Evolutionary conservation across 305 asterid genomes (phyloP), one percentile per base, ranked within the genome.

Genomic region (Solanum hybrid): DNA sequence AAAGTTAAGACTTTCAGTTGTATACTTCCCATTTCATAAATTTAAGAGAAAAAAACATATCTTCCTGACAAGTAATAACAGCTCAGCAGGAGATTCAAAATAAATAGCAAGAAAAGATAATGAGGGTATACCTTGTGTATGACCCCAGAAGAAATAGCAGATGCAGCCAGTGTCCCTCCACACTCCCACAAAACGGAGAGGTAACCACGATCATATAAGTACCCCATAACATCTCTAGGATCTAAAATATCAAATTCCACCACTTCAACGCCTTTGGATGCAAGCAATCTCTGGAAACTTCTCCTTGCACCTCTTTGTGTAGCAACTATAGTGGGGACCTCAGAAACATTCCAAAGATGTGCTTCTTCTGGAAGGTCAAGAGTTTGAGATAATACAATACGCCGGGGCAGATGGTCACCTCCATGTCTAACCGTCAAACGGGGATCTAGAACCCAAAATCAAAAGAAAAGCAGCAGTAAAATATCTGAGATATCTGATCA

Each of bases 141-240:
- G 89, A 95, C 93, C 89, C 99, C 98, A 84, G 98, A 95, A 40
- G 98, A 95, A 92, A 97, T 94, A 73, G 98, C 99, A 91, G 99
- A 95, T 85, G 99, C 99, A 89, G 99, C 98, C 92, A 97, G 91
- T 13, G 96, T 93, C 90, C 99, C 99, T 91, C 99, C 99, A 89
- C 99, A 97, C 92, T 97, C 99, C 99, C 99, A 97, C 86, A 97
- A 91, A 92, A 97, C 93, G 0, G 99, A 97, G 42, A 97, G 99
- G 90, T 97, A 96, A 60, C 99, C 99, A 80, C 99, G 98, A 91
- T 94, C 98, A 88, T 94, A 94, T 91, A 97, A 93, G 91, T 97
- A 96, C 37, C 94, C 98, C 95, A 94, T 94, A 8, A 97, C 95
- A 71, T 94, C 98, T 93, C 92, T 94, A 81, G 99, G 99, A 91